phyloP scores from a whole-genome alignment of 345 rosid genomes.

The Viola odorata region DNA sequence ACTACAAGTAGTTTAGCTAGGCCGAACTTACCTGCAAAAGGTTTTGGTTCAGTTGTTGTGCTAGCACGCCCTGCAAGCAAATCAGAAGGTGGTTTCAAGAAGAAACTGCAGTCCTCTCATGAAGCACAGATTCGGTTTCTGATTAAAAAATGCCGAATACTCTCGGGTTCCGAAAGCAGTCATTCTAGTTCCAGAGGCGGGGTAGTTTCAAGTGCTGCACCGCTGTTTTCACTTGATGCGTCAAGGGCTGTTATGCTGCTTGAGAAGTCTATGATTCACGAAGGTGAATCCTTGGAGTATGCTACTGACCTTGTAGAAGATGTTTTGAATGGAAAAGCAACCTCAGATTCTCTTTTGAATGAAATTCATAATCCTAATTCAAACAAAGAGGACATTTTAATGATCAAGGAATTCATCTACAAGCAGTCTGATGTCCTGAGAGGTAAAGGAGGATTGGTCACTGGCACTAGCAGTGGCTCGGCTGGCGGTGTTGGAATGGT shows the following conservation, averaged over 20 bases:
- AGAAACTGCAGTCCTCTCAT: constrained; percentile 69
- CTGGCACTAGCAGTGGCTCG: constrained; percentile 42
- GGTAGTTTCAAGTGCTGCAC: constrained; percentile 48
- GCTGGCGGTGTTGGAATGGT: constrained; percentile 74
- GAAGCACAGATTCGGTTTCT: constrained; percentile 76
- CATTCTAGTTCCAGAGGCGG: constrained; percentile 57
- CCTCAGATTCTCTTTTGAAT: constrained; percentile 66
- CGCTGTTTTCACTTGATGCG: constrained; percentile 72
- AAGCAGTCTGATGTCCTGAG: constrained; percentile 68
- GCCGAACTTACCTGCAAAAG: constrained; percentile 47
- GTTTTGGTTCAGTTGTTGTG: constrained; percentile 68
- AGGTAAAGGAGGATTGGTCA: constrained; percentile 65
- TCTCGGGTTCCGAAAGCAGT: constrained; percentile 51
- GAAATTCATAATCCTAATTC: constrained; percentile 53
- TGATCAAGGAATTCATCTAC: constrained; percentile 66
- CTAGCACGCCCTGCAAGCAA: constrained; percentile 71
- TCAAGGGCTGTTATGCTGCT: constrained; percentile 67
- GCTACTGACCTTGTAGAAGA: constrained; percentile 66
- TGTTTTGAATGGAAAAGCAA: constrained; percentile 66
- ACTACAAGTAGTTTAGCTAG: constrained; percentile 40
- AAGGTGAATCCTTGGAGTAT: constrained; percentile 63
- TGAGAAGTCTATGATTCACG: constrained; percentile 40
- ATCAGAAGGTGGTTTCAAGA: constrained; percentile 65
- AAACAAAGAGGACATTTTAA: constrained; percentile 54
- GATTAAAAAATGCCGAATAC: constrained; percentile 68